Conservation (phyloP, 2,329 filamentous ascomycete species). For the Penicillium occitanis region DNA sequence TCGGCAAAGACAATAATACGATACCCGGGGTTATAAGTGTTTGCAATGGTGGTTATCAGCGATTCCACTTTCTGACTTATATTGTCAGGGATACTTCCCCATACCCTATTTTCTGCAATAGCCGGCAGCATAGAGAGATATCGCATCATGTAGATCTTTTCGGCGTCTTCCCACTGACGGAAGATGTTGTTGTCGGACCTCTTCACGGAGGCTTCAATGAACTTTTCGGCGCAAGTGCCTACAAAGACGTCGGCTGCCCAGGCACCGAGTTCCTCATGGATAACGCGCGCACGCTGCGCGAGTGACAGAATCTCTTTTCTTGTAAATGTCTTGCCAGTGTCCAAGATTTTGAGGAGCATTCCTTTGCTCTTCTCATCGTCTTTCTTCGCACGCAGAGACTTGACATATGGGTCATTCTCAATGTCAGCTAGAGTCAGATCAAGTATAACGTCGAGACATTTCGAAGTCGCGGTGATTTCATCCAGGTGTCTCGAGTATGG, state of each 20-base stretch:
- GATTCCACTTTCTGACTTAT: slow-evolving; percentile 60
- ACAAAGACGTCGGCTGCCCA: slow-evolving; percentile 72
- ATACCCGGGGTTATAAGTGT: slow-evolving; percentile 49
- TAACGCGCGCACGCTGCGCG: slow-evolving; percentile 49
- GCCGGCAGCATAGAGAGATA: slow-evolving; percentile 33
- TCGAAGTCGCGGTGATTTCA: slow-evolving; percentile 37
- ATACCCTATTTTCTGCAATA: slow-evolving; percentile 22
- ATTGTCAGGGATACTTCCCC: slow-evolving; percentile 25
- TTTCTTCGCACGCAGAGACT: slow-evolving; percentile 46
- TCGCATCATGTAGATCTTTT: slow-evolving; percentile 57
- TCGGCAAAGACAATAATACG: slow-evolving; percentile 66
- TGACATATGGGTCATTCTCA: slow-evolving; percentile 60
- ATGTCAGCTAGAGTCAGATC: slow-evolving; percentile 51
- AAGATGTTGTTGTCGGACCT: slow-evolving; percentile 33
- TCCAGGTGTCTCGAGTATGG: slow-evolving; percentile 26
- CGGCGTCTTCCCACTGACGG: slow-evolving; percentile 49
- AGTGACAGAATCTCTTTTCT: slow-evolving; percentile 60
- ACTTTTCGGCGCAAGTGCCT: slow-evolving; percentile 46
- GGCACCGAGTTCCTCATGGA: slow-evolving; percentile 60
- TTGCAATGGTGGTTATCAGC: slow-evolving; percentile 56
- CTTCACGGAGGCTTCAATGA: slow-evolving; percentile 28
- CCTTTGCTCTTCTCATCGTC: slow-evolving; percentile 32
- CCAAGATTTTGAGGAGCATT: slow-evolving; percentile 31
- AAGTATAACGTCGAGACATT: slow-evolving; percentile 46
- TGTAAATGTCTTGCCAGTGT: slow-evolving; percentile 38